Evolutionary conservation across 352 stramenopile species (phyloP), one percentile per base, ranked within the genome.

Genomic region (Phytophthora cajani): DNA sequence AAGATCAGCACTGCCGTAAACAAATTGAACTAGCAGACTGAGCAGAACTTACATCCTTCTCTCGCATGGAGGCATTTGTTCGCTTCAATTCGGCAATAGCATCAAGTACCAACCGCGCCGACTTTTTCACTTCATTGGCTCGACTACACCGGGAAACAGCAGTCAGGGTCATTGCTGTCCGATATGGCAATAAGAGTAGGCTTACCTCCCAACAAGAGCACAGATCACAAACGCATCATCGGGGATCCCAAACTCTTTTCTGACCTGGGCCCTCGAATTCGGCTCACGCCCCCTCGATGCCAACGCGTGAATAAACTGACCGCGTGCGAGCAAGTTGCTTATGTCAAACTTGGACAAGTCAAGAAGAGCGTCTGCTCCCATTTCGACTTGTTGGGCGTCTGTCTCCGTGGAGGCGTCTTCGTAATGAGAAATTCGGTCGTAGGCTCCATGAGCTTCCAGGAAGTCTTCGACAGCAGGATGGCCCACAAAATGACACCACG

Each of bases 401-500:
- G 47, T 32, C 47, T 17, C 4, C 19, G 21, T n/a, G 47, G 21
- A 5, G 1, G n/a, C 5, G 16, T 32, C 21, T 9, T 16, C 21
- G 21, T 14, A 50, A 12, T n/a, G 3, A 50, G 21, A 3, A 30
- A 30, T 53, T 10, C 19, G 4, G 11, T 85, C 70, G 40, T 81
- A 93, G 10, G 75, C 60, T 3, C 55, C 67, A 46, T 87, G 74
- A 27, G 62, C 52, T 40, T 92, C 85, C 7, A 91, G 56, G 52
- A 92, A 88, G 53, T 92, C 85, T 69, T 94, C 87, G 0, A 92
- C 75, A 7, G 83, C 78, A 30, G 84, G 87, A 53, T 92, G 85
- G 0, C 87, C 86, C 1, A 91, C 86, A 68, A 90, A 94, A 12
- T 81, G 71, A 50, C 80, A 88, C 79, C 78, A 90, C 9, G 66